Base-by-base conservation (phyloP, 2,329 filamentous ascomycete genomes). In the Leptographium procerum region DNA sequence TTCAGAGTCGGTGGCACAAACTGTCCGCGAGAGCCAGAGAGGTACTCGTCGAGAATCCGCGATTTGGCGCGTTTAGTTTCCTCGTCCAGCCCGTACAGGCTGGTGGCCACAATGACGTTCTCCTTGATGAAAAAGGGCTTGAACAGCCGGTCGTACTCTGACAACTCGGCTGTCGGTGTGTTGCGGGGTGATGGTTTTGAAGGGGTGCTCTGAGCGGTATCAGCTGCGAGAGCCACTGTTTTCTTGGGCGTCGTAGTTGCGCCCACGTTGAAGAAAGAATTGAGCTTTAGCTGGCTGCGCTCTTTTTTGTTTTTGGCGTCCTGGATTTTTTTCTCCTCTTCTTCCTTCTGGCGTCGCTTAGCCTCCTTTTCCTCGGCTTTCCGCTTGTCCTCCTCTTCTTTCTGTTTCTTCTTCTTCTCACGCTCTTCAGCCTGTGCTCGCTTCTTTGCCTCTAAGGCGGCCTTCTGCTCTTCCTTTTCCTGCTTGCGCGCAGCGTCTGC, bases 91-190 rank as follows among this genome's bases (percentile, higher is more conserved):
- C 77, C 69, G 31, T 82, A 82, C 2, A 74, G 75, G 54, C 77
- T 73, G 0, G 79, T 77, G 0, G 91, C 90, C 57, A 96, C 65
- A n/a, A 73, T 81, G 1, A 89, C 87, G 66, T 89, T 80, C 3
- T 84, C 78, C 60, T 89, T 87, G 52, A 94, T 67, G 62, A 87
- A 91, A 69, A 96, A 97, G 0, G 88, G 85, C 34, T 90, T 80
- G 66, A 97, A 97, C 40, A 79, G 75, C 64, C 83, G 84, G 22
- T 87, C 75, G 64, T 89, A 91, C 51, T 82, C 78, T 0, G 80
- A 77, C 28, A 59, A 16, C n/a, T 62, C 56, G 13, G 61, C 66
- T 14, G 60, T 59, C 43, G 65, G 61, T 9, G 62, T 57, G 62
- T 74, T 68, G 50, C 63, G 57, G 55, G 71, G 64, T 43, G 69